Base-by-base conservation (phyloP, 225 moss, liverwort and hornwort genomes). In the Lunularia cruciata region DNA sequence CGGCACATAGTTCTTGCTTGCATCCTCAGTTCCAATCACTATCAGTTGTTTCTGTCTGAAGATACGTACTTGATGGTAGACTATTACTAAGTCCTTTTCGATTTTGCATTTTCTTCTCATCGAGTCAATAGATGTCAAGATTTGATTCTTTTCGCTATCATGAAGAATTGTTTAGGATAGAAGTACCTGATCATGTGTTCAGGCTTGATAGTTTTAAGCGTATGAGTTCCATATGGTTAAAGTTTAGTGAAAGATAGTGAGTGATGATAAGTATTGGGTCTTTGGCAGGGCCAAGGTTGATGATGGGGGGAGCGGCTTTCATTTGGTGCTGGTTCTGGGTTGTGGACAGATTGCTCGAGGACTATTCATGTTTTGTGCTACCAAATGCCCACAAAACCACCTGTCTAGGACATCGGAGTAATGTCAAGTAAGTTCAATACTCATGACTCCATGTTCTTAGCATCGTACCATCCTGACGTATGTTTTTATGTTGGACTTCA, bases 321-420 rank as follows among this genome's bases (percentile, higher is more conserved):
- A 84, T 82, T 73, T 78, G 78, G 70, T 76, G 78, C 81, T 86
- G 80, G 79, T 88, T 77, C 75, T 88, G 88, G 79, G 74, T 67
- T 82, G 71, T 82, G 71, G 70, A 79, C 92, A 90, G 92, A 79
- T 89, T 94, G 84, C 89, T 94, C 56, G 94, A 91, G 83, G 94
- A 94, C 81, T 94, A 94, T 75, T 83, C 90, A 49, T 94, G 94
- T 81, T 94, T 94, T 76, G 90, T 94, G 64, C 89, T 94, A 71
- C 94, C 94, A 65, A 94, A 94, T 80, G 85, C 94, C n/a, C 91
- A 80, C 72, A 90, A 81, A 74, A 89, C 75, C 69, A 91, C 89
- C 64, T 94, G 87, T 75, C 74, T 84, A 71, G 91, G 94, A 56
- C 94, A 94, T 77, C 83, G 81, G 67, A 87, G 81, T 79, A 91